Evolutionary conservation across 345 rosid genomes (phyloP), one percentile per base, ranked within the genome.

Genomic region (Eucalyptus marginata): DNA sequence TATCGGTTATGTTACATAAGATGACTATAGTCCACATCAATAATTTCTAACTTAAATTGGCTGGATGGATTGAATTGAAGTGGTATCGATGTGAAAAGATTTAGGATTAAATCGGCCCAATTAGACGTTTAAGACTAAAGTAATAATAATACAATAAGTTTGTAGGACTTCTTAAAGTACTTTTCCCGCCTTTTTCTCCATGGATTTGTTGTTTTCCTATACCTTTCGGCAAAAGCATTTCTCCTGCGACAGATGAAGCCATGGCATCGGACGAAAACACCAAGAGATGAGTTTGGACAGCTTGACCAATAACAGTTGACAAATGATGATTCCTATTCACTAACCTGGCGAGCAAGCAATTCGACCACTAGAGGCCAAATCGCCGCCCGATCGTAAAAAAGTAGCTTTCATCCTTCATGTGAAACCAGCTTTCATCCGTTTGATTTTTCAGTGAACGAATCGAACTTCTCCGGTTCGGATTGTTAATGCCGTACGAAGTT

Each of bases 1-100:
- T 10, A 9, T 56, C 1, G 2, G 0, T 25, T 6, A 56, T 22
- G 0, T 24, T 10, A 56, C 0, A 0, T 56, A 56, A 0, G 6
- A 56, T 10, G 29, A 20, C 10, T 52, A 0, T 52, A 20, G 5
- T 20, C 0, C 10, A 52, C 0, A 0, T 56, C 29, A 56, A 0
- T 25, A 24, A 56, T 56, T 24, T 24, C 62, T 24, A 10, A 25
- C 29, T 56, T 22, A 24, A 56, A 56, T 24, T 56, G 13, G 0
- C 2, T 24, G 1, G 6, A 56, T 56, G 2, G 1, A 56, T 56
- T 56, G 6, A 56, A 56, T 56, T 56, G 6, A 56, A 56, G 1
- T 24, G 6, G 1, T 56, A 24, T 56, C 13, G 2, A 24, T 22
- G 13, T 56, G 62, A 56, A 56, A 24, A 25, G 6, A 10, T 56